phyloP scores from a whole-genome alignment of 2,329 filamentous ascomycete species.

The Pseudopyrenochaeta lycopersici region DNA sequence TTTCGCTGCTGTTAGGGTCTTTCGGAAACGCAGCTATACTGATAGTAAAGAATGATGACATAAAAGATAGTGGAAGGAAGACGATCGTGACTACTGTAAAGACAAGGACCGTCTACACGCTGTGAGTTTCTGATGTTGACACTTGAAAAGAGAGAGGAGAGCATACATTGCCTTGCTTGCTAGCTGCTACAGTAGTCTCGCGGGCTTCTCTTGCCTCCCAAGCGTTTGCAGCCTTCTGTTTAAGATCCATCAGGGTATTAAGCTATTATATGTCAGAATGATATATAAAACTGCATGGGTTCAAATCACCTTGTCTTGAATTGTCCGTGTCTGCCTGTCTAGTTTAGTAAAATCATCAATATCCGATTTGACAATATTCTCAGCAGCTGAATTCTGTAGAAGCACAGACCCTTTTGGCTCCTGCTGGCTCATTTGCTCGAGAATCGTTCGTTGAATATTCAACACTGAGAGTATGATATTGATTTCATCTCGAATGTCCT shows the following conservation, averaged over 20 bases:
- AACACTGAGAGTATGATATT: slow-evolving; percentile 15
- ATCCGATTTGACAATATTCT: slow-evolving; percentile 3
- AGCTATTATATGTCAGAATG: background rate
- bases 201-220: slow-evolving; percentile 20
- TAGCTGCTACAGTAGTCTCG: slow-evolving; percentile 12
- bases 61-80: slow-evolving; percentile 21
- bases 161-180: slow-evolving; percentile 16
- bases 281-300: too few relatives aligned
- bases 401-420: background rate
- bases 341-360: slow-evolving; percentile 5
- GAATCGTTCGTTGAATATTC: slow-evolving; percentile 3
- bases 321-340: slow-evolving; percentile 5
- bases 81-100: slow-evolving; percentile 22
- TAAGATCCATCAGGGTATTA: slow-evolving; percentile 24
- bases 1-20: slow-evolving; percentile 4
- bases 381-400: background rate
- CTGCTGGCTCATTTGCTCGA: background rate
- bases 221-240: slow-evolving; percentile 23
- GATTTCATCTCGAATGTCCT: slow-evolving; percentile 19
- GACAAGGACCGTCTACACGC: slow-evolving; percentile 10
- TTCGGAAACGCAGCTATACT: slow-evolving; percentile 9
- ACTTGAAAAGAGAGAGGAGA: background rate
- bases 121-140: background rate
- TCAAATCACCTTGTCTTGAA: slow-evolving; percentile 7
- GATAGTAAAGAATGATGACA: slow-evolving; percentile 17